Conservation (phyloP, 148 eudicot genomes). For the Diospyros lotus region DNA sequence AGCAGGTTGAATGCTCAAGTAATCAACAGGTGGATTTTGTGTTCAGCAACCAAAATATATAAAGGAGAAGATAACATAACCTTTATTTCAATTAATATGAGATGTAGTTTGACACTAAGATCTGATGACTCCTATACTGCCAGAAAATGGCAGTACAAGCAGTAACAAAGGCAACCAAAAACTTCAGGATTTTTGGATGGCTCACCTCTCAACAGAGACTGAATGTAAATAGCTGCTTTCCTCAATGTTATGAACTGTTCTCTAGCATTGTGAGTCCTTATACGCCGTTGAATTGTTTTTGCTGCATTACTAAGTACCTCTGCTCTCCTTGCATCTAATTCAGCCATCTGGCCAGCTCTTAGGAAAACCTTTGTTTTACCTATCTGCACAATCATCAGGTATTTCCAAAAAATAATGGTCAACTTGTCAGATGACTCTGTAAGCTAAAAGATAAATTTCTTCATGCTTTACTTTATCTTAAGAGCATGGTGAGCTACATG, state of each 20-base stretch:
- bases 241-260: conserved; percentile 50
- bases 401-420: background rate
- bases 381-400: conserved; percentile 46
- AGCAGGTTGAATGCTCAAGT: background rate
- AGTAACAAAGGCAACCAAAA: background rate
- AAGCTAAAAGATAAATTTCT: too few relatives aligned
- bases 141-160: background rate
- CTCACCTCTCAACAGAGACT: conserved; percentile 77
- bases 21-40: background rate
- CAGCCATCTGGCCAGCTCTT: conserved; percentile 98
- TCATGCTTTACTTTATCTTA: too few relatives aligned
- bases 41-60: background rate
- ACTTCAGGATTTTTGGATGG: background rate
- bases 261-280: conserved; percentile 57
- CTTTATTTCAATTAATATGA: background rate
- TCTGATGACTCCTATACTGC: background rate
- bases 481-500: too few relatives aligned
- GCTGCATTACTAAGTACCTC: conserved; percentile 69
- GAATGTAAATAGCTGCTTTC: conserved; percentile 52
- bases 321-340: conserved; percentile 71
- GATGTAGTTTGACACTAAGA: background rate
- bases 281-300: conserved; percentile 65
- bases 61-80: background rate
- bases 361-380: conserved; percentile 87
- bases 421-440: too few relatives aligned